Conservation (phyloP, 176 grass and related monocot genomes). For the Phragmites australis region DNA sequence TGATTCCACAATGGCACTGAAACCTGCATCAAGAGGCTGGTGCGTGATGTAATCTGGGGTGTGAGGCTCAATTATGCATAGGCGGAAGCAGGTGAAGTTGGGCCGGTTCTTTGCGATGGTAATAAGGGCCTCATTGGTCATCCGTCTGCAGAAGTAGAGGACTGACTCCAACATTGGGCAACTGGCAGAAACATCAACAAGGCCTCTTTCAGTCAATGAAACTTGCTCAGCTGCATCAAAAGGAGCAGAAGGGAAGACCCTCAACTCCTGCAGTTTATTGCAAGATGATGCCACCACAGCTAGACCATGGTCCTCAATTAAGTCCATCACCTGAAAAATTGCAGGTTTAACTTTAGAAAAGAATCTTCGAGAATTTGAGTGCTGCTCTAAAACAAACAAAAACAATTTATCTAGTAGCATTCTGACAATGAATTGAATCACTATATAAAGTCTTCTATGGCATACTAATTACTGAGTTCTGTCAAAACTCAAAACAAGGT, state of each 20-base stretch:
- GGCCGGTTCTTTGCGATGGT: slow-evolving; percentile 63
- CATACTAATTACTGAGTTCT: neutral
- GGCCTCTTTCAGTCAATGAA: slow-evolving; percentile 67
- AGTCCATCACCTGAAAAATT: slow-evolving; percentile 66
- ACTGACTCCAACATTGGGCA: slow-evolving; percentile 70
- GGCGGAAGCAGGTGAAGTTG: slow-evolving; percentile 63
- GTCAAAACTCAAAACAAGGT: slow-evolving; percentile 17
- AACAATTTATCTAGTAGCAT: neutral
- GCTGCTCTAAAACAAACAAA: slow-evolving; percentile 14
- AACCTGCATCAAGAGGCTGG: slow-evolving; percentile 65
- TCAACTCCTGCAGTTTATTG: slow-evolving; percentile 66
- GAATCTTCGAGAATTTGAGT: neutral
- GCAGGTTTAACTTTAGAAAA: slow-evolving; percentile 15
- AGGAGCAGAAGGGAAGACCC: slow-evolving; percentile 66
- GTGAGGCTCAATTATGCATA: slow-evolving; percentile 65
- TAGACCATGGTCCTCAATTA: slow-evolving; percentile 64
- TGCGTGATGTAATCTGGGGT: slow-evolving; percentile 59
- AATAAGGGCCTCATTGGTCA: slow-evolving; percentile 70
- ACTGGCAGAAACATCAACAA: slow-evolving; percentile 59
- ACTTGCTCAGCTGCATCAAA: slow-evolving; percentile 37
- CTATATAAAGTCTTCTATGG: neutral
- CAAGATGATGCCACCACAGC: slow-evolving; percentile 63
- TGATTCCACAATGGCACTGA: slow-evolving; percentile 67
- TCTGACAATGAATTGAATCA: neutral
- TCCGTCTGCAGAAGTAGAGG: slow-evolving; percentile 63